Evolutionary conservation across 306 rosid species (phyloP).

Genomic region (Calophaca sinica): DNA sequence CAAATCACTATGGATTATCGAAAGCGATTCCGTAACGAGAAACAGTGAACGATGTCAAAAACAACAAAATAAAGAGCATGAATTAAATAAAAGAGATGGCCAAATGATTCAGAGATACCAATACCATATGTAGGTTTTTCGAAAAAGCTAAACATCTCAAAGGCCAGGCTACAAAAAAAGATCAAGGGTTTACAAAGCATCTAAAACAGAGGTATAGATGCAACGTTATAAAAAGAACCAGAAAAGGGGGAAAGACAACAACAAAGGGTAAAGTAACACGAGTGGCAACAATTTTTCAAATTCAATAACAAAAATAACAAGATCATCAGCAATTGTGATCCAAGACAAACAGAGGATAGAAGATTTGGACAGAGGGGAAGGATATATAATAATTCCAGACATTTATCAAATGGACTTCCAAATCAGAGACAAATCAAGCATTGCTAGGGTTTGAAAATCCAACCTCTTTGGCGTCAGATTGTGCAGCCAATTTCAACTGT

Average conservation of each 20-base stretch:
- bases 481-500: constrained; percentile 59
- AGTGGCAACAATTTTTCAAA: constrained; percentile 15
- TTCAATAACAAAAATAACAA: constrained; percentile 41
- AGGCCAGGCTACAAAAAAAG: not conserved
- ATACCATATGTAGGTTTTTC: constrained; percentile 31
- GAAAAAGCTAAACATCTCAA: constrained; percentile 15
- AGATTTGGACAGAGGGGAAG: constrained; percentile 38
- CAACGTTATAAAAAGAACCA: not conserved
- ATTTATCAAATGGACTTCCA: not conserved
- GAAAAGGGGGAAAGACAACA: not conserved
- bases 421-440: constrained; percentile 34
- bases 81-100: not conserved
- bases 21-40: not conserved
- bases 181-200: constrained; percentile 27
- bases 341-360: constrained; percentile 39
- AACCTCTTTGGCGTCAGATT: constrained; percentile 73
- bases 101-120: constrained; percentile 16
- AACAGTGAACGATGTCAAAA: constrained; percentile 18
- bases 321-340: constrained; percentile 48
- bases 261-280: constrained; percentile 15
- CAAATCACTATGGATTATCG: not conserved
- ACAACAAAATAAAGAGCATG: not conserved
- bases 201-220: constrained; percentile 29
- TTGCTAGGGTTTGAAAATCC: constrained; percentile 50
- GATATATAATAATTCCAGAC: constrained; percentile 25